Evolutionary conservation across 2,329 filamentous ascomycete genomes (phyloP), one percentile per base, ranked within the genome.

Genomic region (Phyllosticta citriasiana): DNA sequence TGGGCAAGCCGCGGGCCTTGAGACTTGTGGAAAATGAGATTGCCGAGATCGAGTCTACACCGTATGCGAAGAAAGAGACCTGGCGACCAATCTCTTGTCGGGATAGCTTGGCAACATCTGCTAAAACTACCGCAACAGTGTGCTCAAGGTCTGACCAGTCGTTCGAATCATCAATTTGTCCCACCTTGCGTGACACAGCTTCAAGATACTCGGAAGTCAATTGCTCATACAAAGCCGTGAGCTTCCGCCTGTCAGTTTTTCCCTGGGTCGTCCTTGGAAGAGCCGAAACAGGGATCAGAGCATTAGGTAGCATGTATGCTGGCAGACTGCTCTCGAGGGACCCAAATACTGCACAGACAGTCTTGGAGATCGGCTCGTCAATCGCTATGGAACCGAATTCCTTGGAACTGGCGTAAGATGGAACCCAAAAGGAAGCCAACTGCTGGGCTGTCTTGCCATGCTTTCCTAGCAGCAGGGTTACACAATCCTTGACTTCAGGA

Each of bases 11-110:
- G 0, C 69, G 64, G 2, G 74, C 66, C 57, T 80, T 79, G 0
- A 96, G 70, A 16, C 72, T 69, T 59, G 80, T 84, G 0, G 88
- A 82, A 8, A 95, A 73, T 0, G 82, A 76, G 64, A 96, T 95
- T 0, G 89, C 89, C 7, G 87, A 88, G 26, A 96, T 84, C 0
- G 91, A 96, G 70, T 96, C 91, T 5, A 97, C 72, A 0, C 92
- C 92, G 2, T 96, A 72, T n/a, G 81, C 83, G 60, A 88, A 85
- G 63, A 96, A 88, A 0, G 91, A 90, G 0, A 85, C 87, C 74
- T 85, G 86, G 33, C 82, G 82, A 9, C 73, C 76, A 47, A 96
- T 78, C 0, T 77, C 73, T 0, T 70, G 66, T 3, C 69, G 61
- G 0, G 81, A 68, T 0, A 83, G 69, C 0, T 74, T 69, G 1